Conservation (phyloP, 2,329 filamentous ascomycete genomes). For the Pseudopyrenochaeta lycopersici region DNA sequence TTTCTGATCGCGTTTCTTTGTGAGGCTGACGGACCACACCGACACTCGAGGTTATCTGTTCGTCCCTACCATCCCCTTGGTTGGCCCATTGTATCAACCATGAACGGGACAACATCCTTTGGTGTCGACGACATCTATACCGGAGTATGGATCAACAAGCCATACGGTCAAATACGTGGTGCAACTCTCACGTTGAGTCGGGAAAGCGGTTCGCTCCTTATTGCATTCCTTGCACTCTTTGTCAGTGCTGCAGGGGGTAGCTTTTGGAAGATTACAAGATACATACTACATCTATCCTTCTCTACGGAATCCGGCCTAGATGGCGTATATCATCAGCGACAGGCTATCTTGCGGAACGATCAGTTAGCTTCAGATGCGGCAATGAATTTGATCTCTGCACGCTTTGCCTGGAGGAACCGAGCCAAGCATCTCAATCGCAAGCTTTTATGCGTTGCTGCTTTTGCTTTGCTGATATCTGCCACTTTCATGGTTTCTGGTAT, state of each 20-base stretch:
- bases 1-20: too few relatives aligned
- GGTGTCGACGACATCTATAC: not conserved
- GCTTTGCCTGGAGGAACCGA: conserved; percentile 20
- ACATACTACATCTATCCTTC: conserved; percentile 14
- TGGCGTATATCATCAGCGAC: conserved; percentile 43
- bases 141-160: conserved; percentile 31
- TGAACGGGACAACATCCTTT: too few relatives aligned
- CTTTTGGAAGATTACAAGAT: conserved; percentile 25
- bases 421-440: conserved; percentile 18
- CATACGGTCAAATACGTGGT: conserved; percentile 12
- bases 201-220: conserved; percentile 19
- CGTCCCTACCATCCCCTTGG: too few relatives aligned
- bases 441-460: conserved; percentile 46
- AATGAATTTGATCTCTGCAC: conserved; percentile 2
- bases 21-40: too few relatives aligned
- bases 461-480: conserved; percentile 36
- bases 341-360: conserved; percentile 45
- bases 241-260: conserved; percentile 17
- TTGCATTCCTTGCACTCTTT: conserved; percentile 34
- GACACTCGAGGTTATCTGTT: too few relatives aligned
- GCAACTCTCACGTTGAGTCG: conserved; percentile 26
- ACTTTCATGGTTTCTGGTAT: conserved; percentile 39
- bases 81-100: too few relatives aligned
- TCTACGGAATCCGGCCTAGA: conserved; percentile 23
- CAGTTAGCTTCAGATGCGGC: conserved; percentile 13